phyloP scores from a whole-genome alignment of 202 grass and related monocot species.

The Panicum virgatum region DNA sequence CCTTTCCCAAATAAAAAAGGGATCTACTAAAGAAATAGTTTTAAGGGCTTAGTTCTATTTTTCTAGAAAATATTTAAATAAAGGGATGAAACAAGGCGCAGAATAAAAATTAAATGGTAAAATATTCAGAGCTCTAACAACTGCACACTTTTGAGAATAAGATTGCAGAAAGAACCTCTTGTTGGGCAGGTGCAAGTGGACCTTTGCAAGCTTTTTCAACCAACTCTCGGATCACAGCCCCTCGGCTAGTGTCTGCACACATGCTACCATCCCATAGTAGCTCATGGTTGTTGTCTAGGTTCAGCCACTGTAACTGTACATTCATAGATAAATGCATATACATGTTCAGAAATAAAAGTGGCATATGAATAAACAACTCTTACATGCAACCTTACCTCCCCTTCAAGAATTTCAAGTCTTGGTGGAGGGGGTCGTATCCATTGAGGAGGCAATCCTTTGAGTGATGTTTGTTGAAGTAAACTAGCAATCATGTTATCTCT shows the following conservation, averaged over 20 bases:
- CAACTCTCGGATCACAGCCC: slow-evolving; percentile 75
- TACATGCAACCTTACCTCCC: slow-evolving; percentile 64
- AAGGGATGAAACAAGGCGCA: background rate
- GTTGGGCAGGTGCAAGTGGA: slow-evolving; percentile 78
- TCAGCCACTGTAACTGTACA: slow-evolving; percentile 86
- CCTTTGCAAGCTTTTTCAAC: slow-evolving; percentile 82
- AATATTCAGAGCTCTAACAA: background rate
- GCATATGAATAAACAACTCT: background rate
- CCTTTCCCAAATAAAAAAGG: slow-evolving; percentile 8
- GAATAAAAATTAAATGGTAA: background rate
- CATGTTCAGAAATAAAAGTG: slow-evolving; percentile 35
- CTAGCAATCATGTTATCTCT: slow-evolving; percentile 62
- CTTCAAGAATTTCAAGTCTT: slow-evolving; percentile 86
- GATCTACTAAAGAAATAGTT: slow-evolving; percentile 19
- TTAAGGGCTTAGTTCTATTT: slow-evolving; percentile 1
- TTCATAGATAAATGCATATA: slow-evolving; percentile 10
- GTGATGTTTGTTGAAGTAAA: slow-evolving; percentile 68
- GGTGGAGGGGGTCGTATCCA: slow-evolving; percentile 89
- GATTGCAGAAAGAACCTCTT: slow-evolving; percentile 65
- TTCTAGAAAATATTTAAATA: slow-evolving; percentile 19
- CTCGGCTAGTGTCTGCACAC: slow-evolving; percentile 84
- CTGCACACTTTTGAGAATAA: slow-evolving; percentile 13
- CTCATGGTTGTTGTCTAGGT: slow-evolving; percentile 85
- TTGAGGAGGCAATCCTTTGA: slow-evolving; percentile 69
- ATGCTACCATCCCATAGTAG: slow-evolving; percentile 91